phyloP scores from a whole-genome alignment of 1,284 basidiomycete genomes.

The Ustilago cynodontis region DNA sequence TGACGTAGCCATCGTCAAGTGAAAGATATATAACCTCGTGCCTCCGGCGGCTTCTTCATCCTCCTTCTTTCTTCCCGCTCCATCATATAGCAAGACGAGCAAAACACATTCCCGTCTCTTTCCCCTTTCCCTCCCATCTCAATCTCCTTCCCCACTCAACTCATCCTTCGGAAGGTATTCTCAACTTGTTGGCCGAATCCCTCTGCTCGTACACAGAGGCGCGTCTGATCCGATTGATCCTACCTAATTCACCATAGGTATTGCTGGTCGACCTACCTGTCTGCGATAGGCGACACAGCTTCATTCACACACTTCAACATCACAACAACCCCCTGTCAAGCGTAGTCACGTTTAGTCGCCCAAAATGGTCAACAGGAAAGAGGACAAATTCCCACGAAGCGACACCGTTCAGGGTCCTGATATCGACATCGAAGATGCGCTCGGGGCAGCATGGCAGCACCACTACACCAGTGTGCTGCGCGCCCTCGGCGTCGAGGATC shows the following conservation, averaged over 20 bases:
- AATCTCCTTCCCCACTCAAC: neutral
- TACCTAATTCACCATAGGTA: neutral
- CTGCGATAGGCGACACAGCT: conserved; percentile 38
- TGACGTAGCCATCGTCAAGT: conserved; percentile 2
- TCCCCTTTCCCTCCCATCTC: conserved; percentile 2
- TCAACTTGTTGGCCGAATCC: neutral
- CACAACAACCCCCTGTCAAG: neutral
- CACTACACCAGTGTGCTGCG: conserved; percentile 50
- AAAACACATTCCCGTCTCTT: neutral
- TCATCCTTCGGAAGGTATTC: neutral
- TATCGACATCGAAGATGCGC: conserved; percentile 40
- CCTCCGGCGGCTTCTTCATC: conserved; percentile 46
- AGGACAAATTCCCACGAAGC: conserved; percentile 46
- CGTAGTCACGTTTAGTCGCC: neutral
- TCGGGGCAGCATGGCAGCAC: conserved; percentile 43
- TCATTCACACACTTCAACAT: neutral
- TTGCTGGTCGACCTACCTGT: conserved; percentile 39
- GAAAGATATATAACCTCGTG: conserved; percentile 37
- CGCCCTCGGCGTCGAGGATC: conserved; percentile 47
- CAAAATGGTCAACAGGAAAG: conserved; percentile 41
- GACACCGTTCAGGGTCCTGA: conserved; percentile 53
- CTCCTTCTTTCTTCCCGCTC: conserved; percentile 25
- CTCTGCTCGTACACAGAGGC: neutral
- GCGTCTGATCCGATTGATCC: neutral
- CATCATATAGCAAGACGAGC: conserved; percentile 12